phyloP scores from a whole-genome alignment of 2,329 filamentous ascomycete species.

The Clonostachys rhizophaga region DNA sequence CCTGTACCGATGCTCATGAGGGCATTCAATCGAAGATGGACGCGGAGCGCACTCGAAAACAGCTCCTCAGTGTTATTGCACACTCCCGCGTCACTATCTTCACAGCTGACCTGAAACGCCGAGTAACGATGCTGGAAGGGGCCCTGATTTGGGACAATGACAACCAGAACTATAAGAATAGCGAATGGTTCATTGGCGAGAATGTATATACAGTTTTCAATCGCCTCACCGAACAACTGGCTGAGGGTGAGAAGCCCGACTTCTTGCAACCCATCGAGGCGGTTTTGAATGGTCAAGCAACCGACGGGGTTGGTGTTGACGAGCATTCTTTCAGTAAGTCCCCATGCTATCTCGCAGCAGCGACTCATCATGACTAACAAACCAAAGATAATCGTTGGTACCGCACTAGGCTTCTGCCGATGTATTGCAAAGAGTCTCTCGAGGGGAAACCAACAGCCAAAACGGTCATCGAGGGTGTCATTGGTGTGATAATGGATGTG shows the following conservation, averaged over 20 bases:
- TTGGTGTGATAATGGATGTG: conserved; percentile 76
- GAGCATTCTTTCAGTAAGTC: conserved; percentile 54
- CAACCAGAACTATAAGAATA: conserved; percentile 29
- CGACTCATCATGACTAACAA: conserved; percentile 4
- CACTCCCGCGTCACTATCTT: conserved; percentile 75
- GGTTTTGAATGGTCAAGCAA: conserved; percentile 56
- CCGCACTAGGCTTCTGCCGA: conserved; percentile 65
- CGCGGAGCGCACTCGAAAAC: conserved; percentile 62
- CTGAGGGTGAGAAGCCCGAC: conserved; percentile 34
- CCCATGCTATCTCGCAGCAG: not conserved
- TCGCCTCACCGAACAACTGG: conserved; percentile 34
- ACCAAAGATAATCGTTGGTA: conserved; percentile 57
- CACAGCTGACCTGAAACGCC: conserved; percentile 58
- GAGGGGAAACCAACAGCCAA: conserved; percentile 40
- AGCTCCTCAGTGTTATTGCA: conserved; percentile 67
- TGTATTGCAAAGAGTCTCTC: conserved; percentile 50
- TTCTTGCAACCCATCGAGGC: conserved; percentile 57
- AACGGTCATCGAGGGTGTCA: conserved; percentile 62
- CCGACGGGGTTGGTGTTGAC: conserved; percentile 59
- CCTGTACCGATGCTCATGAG: conserved; percentile 76
- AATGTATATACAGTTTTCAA: conserved; percentile 63
- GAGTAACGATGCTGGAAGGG: conserved; percentile 67
- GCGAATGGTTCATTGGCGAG: conserved; percentile 50
- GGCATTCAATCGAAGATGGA: conserved; percentile 63
- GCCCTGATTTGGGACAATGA: conserved; percentile 49